These are phyloP conservation scores for Fragaria iinumae DNA, from an alignment of 306 rosid species.

Conservation along the genomic window DNA sequence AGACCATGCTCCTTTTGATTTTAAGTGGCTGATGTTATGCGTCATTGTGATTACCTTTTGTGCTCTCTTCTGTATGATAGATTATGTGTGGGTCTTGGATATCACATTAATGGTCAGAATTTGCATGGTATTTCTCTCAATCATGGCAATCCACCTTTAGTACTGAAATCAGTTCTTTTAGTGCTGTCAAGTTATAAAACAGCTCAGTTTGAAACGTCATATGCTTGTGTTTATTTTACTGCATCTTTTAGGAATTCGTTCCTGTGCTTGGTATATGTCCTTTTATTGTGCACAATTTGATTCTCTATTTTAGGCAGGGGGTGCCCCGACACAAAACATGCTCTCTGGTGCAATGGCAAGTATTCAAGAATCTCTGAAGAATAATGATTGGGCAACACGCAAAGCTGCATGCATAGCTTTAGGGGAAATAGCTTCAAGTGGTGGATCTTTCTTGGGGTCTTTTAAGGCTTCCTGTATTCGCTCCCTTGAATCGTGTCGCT, in stretches of 20 bases:
- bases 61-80: neutral
- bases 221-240: neutral
- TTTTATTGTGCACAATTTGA: neutral
- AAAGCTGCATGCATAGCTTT: slow-evolving; percentile 79
- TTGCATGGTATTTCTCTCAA: neutral
- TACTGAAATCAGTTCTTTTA: neutral
- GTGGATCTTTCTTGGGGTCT: slow-evolving; percentile 49
- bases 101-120: neutral
- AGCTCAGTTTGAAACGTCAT: neutral
- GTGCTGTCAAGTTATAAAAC: neutral
- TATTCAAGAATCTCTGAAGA: slow-evolving; percentile 69
- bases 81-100: neutral
- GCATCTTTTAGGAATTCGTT: neutral
- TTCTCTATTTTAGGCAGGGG: slow-evolving; percentile 58
- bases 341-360: slow-evolving; percentile 54
- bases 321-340: slow-evolving; percentile 61
- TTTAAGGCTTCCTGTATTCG: slow-evolving; percentile 56
- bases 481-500: slow-evolving; percentile 78
- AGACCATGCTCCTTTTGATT: neutral
- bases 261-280: neutral
- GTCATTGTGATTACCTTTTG: neutral
- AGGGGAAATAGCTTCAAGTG: slow-evolving; percentile 58
- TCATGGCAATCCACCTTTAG: neutral
- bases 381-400: slow-evolving; percentile 80
- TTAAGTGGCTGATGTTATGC: neutral